Base-by-base conservation (phyloP, 768 basidiomycete genomes). In the Suillus occidentalis region DNA sequence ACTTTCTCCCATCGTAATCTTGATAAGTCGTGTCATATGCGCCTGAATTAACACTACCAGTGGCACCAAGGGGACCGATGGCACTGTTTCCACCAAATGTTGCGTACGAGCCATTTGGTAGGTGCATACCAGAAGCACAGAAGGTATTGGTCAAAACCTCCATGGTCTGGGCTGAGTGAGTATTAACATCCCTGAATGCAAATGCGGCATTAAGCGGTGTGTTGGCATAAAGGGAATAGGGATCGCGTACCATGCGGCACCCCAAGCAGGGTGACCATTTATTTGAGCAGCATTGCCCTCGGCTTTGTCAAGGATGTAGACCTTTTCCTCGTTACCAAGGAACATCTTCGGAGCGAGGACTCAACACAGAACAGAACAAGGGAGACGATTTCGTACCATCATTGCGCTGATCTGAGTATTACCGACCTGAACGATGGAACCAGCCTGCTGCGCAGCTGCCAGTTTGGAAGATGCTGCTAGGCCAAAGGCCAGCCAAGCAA, bases 271-370 rank as follows among this genome's bases (percentile, higher is more conserved):
- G 76, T 92, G 92, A 1, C 85, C 86, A 65, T 84, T 80, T 66
- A 94, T 82, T 68, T 82, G 77, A 4, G 84, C 84, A 3, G 82
- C 81, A 73, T 95, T 95, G 39, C 85, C 86, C 73, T 95, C 92
- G 1, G 89, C 87, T 79, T 97, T 97, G 81, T 97, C 95, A 20
- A 95, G 79, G 25, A 95, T 90, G 77, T 95, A 96, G 40, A 96
- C 90, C 74, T 88, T 92, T 69, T 92, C 80, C 8, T 84, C 79
- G 67, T 89, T 91, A 39, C 91, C 93, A 60, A 95, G 77, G 75
- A 95, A 93, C 85, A 91, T 87, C 62, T 60, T 52, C 36, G 31
- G 63, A 47, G 31, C 42, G 3, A 20, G 40, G 3, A 8, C 8
- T 59, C 40, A 59, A 25, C 55, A 20, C 61, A 59, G 52, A 9